Percentiles rank a stretch among this genome's conserved stretches.
These are phyloP conservation scores for Cardamine chenopodiifolia DNA, from an alignment of 345 rosid species.

Conservation along the genomic window DNA sequence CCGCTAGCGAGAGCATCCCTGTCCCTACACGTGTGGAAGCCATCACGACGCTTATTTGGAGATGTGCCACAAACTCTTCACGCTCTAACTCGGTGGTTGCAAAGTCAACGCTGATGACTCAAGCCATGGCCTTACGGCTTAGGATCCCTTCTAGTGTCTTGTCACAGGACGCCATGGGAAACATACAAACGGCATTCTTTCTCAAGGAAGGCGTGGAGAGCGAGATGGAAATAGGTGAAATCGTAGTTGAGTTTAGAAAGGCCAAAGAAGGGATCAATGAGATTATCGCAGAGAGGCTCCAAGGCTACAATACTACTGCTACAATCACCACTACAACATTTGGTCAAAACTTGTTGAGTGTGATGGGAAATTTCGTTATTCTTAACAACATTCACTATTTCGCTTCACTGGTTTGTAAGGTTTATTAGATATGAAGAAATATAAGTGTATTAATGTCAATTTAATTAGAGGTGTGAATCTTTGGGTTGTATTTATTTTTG, in stretches of 20 bases:
- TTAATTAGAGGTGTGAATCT: too few relatives aligned
- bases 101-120: slow-evolving; percentile 6
- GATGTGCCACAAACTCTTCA: not conserved
- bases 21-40: slow-evolving; percentile 37
- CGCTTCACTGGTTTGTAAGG: too few relatives aligned
- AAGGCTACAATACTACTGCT: not conserved
- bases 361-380: too few relatives aligned
- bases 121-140: slow-evolving; percentile 42
- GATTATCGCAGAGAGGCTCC: not conserved
- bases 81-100: not conserved
- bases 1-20: not conserved
- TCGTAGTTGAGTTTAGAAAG: slow-evolving; percentile 31
- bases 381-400: too few relatives aligned
- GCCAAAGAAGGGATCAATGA: slow-evolving; percentile 8
- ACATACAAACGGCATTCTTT: slow-evolving; percentile 11
- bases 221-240: slow-evolving; percentile 4
- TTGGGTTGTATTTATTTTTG: too few relatives aligned
- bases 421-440: too few relatives aligned
- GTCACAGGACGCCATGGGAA: slow-evolving; percentile 28
- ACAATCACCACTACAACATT: not conserved
- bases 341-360: not conserved
- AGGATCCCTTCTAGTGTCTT: slow-evolving; percentile 17
- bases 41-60: slow-evolving; percentile 32
- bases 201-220: not conserved
- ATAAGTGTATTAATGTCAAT: too few relatives aligned